These are phyloP conservation scores for Tolypocladium pustulatum DNA, from an alignment of 2,329 filamentous ascomycete genomes.

Conservation along the genomic window DNA sequence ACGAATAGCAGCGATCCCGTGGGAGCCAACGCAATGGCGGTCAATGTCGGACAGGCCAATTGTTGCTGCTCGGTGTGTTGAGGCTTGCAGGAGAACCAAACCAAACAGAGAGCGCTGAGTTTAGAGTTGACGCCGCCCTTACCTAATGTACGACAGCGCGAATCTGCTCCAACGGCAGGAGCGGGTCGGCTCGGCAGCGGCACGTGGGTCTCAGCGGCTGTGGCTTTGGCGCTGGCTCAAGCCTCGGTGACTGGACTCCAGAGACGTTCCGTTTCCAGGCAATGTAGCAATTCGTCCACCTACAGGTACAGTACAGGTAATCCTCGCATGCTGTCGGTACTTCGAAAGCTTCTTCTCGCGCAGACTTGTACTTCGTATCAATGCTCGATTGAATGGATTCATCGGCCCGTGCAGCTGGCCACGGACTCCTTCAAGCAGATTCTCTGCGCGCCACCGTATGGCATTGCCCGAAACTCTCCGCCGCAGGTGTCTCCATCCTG, in stretches of 20 bases:
- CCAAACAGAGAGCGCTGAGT: background rate
- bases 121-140: background rate
- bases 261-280: too few species aligned
- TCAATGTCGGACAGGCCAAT: conserved; percentile 2
- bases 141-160: background rate
- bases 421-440: background rate
- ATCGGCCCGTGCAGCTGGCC: background rate
- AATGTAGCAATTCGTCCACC: too few species aligned
- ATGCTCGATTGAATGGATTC: background rate
- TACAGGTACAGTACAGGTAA: background rate
- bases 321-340: background rate
- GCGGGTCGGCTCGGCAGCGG: conserved; percentile 1
- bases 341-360: background rate
- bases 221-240: background rate
- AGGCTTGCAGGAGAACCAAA: conserved; percentile 4
- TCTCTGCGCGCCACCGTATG: background rate
- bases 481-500: background rate
- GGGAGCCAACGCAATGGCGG: conserved; percentile 2
- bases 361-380: background rate
- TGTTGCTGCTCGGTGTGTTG: conserved; percentile 3
- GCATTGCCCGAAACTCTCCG: background rate
- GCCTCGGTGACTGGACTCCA: background rate
- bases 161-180: background rate
- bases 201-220: conserved; percentile 1
- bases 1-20: conserved; percentile 2